Conservation (phyloP, 768 basidiomycete species). For the Serendipita vermifera region DNA sequence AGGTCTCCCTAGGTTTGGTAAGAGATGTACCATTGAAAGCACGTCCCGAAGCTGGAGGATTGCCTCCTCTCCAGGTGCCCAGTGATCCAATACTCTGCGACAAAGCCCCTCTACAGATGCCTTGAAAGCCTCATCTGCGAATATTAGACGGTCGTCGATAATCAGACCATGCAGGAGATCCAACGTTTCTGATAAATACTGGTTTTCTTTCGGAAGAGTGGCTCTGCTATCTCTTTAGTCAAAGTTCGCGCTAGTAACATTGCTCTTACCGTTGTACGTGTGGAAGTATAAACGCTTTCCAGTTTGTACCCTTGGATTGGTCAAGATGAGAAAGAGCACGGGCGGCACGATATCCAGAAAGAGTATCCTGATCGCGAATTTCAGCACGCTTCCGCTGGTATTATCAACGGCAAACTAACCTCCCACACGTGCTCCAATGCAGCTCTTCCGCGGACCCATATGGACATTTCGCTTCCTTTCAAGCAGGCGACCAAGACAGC, state of each 20-base stretch:
- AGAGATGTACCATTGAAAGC: slow-evolving; percentile 38
- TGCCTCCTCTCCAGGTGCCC: slow-evolving; percentile 23
- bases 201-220: neutral
- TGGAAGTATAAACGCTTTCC: neutral
- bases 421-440: neutral
- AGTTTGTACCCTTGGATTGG: neutral
- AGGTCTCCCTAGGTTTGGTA: slow-evolving; percentile 33
- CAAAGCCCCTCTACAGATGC: slow-evolving; percentile 38
- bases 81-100: slow-evolving; percentile 30
- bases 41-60: slow-evolving; percentile 34
- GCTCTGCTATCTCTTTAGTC: no score
- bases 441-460: neutral
- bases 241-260: no score
- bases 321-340: neutral
- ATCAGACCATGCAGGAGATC: slow-evolving; percentile 21
- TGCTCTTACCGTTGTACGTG: neutral
- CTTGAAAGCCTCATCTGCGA: slow-evolving; percentile 49
- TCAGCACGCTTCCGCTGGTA: neutral
- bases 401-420: neutral
- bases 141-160: slow-evolving; percentile 37
- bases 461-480: neutral
- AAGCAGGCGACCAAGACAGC: neutral
- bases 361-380: neutral
- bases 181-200: slow-evolving; percentile 10
- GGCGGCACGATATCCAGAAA: neutral